These are phyloP conservation scores for Chlorella sp. DNA, from an alignment of 139 green algal species.

Conservation along the genomic window DNA sequence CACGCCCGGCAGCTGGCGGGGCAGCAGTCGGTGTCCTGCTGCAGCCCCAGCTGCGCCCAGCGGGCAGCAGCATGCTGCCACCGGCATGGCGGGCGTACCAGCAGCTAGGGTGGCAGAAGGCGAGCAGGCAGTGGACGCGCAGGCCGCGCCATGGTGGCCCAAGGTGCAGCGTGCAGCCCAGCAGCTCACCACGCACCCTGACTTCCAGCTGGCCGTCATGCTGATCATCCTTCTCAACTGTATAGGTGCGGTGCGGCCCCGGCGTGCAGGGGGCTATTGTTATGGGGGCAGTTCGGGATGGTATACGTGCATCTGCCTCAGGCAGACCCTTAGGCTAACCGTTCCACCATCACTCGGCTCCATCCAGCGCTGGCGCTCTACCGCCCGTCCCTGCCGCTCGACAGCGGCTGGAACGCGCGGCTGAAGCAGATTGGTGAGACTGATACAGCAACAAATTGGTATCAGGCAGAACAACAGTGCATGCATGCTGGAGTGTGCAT, in stretches of 20 bases:
- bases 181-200: constrained; percentile 51
- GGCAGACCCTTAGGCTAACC: no score
- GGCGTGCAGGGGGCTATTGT: no score
- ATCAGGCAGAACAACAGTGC: no score
- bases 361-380: constrained; percentile 56
- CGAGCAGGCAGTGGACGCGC: not conserved
- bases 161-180: not conserved
- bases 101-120: constrained; percentile 2
- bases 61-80: constrained; percentile 2
- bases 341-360: no score
- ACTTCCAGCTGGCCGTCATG: constrained; percentile 74
- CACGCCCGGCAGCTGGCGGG: not conserved
- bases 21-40: not conserved
- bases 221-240: constrained; percentile 79
- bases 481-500: no score
- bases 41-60: not conserved
- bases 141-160: not conserved
- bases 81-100: not conserved
- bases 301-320: no score
- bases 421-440: constrained; percentile 58
- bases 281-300: no score
- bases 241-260: constrained; percentile 33
- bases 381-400: constrained; percentile 53
- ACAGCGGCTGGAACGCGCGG: constrained; percentile 43
- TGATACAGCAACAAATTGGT: no score